Percentiles rank a stretch among this genome's conserved stretches.
phyloP scores from a whole-genome alignment of 495 filamentous ascomycete genomes.

The Eremomyces bilateralis region DNA sequence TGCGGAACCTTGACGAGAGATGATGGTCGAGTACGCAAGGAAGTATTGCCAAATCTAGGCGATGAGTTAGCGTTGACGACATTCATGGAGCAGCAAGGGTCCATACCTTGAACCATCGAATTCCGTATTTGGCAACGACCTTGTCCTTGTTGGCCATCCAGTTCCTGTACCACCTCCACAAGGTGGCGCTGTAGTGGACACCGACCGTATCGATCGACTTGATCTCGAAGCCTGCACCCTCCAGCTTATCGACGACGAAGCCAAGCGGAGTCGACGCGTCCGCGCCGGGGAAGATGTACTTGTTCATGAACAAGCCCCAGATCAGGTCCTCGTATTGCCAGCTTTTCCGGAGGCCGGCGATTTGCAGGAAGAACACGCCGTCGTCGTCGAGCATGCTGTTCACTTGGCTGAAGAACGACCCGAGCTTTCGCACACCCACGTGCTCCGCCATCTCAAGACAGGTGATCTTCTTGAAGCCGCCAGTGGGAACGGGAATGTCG shows the following conservation, averaged over 20 bases:
- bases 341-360: constrained; percentile 55
- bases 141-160: constrained; percentile 94
- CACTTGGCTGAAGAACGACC: constrained; percentile 44
- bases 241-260: constrained; percentile 44
- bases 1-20: constrained; percentile 76
- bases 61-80: no score
- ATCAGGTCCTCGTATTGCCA: constrained; percentile 84
- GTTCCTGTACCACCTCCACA: constrained; percentile 98
- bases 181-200: constrained; percentile 89
- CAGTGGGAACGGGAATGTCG: constrained; percentile 47
- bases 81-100: not conserved
- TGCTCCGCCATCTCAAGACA: constrained; percentile 85
- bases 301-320: constrained; percentile 85
- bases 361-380: constrained; percentile 64
- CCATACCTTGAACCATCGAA: constrained; percentile 86
- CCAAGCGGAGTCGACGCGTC: constrained; percentile 67
- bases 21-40: constrained; percentile 82
- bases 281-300: constrained; percentile 76
- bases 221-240: constrained; percentile 58
- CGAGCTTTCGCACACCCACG: constrained; percentile 58
- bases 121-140: constrained; percentile 86
- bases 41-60: constrained; percentile 99
- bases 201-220: constrained; percentile 69
- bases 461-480: constrained; percentile 64
- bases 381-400: constrained; percentile 79